Percentiles rank a stretch among this genome's conserved stretches.
Conservation (phyloP, 108 stramenopile species). For the Hondaea fermentalgiana region DNA sequence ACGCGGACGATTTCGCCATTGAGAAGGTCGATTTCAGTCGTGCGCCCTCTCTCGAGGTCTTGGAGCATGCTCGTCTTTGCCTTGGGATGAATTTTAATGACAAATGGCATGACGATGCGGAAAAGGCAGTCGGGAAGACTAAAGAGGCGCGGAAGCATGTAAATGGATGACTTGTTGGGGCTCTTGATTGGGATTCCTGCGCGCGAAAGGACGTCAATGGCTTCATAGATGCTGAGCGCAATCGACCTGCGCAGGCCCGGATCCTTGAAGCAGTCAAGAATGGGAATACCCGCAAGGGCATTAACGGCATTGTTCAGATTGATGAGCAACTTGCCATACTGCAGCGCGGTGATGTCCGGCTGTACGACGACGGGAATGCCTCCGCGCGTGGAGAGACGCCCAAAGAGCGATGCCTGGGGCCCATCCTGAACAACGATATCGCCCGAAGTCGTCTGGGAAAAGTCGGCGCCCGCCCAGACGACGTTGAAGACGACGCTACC, state of each 20-base stretch:
- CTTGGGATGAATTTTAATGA: neutral
- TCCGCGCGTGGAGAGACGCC: neutral
- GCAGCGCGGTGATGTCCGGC: neutral
- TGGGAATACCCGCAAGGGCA: neutral
- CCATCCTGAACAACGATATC: neutral
- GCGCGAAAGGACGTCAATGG: neutral
- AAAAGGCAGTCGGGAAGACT: neutral
- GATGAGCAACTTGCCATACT: slow-evolving; percentile 13
- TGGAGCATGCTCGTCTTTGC: slow-evolving; percentile 4
- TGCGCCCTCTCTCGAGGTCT: neutral
- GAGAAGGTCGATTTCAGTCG: neutral
- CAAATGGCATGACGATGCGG: neutral
- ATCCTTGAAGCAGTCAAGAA: neutral
- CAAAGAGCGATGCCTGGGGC: neutral
- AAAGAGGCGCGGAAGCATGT: neutral
- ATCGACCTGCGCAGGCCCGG: neutral
- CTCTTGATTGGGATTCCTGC: neutral
- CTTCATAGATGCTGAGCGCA: neutral
- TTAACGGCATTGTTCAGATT: slow-evolving; percentile 12
- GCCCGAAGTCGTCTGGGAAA: neutral
- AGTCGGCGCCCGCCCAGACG: neutral
- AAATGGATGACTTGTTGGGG: neutral
- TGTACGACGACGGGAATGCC: neutral
- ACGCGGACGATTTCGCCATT: neutral
- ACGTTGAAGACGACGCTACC: neutral